Conservation (phyloP, 2,329 filamentous ascomycete genomes). For the Sporothrix phasma region DNA sequence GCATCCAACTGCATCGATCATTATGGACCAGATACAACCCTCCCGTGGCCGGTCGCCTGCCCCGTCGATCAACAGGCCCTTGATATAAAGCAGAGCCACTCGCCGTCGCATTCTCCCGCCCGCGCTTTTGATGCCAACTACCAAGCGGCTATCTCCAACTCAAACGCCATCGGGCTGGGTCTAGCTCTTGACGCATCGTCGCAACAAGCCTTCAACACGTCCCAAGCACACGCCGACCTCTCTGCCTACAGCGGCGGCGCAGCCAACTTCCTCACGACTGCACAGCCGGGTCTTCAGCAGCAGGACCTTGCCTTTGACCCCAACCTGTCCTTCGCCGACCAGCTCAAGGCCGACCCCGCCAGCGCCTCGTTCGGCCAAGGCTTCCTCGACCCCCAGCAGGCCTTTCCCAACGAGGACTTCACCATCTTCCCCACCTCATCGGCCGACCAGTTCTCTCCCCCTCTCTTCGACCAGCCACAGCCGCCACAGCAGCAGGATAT, state of each 20-base stretch:
- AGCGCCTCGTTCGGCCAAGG: conserved; percentile 24
- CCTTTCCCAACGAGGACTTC: conserved; percentile 48
- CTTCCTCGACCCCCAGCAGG: conserved; percentile 36
- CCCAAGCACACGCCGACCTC: conserved; percentile 33
- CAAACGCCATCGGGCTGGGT: conserved; percentile 39
- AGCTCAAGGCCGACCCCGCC: conserved; percentile 28
- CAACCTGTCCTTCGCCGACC: conserved; percentile 36
- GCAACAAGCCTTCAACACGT: conserved; percentile 29
- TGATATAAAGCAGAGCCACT: conserved; percentile 60
- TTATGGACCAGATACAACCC: conserved; percentile 43
- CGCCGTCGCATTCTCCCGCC: conserved; percentile 46
- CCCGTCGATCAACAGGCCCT: conserved; percentile 44
- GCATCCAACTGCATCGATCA: conserved; percentile 6
- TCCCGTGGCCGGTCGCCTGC: conserved; percentile 53
- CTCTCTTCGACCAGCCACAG: conserved; percentile 43
- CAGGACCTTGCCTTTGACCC: conserved; percentile 34
- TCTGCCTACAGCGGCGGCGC: conserved; percentile 34
- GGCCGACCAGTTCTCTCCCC: conserved; percentile 49
- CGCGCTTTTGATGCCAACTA: conserved; percentile 43
- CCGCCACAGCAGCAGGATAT: conserved; percentile 28
- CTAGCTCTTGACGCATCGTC: conserved; percentile 46
- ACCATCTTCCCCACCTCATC: conserved; percentile 51
- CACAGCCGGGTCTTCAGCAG: conserved; percentile 26
- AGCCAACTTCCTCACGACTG: conserved; percentile 41
- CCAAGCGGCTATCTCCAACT: conserved; percentile 23